A percentile compares a stretch with the other conserved stretches of the same genome.
These are phyloP conservation scores for Elaeagnus macrophylla DNA, from an alignment of 306 rosid species.

Conservation along the genomic window DNA sequence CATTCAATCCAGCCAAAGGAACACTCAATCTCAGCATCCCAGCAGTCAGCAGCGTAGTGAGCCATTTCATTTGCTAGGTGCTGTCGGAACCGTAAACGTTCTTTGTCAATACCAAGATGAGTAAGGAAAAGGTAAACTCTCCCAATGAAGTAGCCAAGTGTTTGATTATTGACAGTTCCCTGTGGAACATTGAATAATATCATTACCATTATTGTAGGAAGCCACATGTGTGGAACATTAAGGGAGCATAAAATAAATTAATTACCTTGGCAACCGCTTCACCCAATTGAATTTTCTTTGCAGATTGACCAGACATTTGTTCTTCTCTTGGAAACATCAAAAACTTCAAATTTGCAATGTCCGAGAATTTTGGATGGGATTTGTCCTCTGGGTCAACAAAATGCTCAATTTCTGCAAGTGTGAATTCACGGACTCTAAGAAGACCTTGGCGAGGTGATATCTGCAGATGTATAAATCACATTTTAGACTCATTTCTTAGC, in stretches of 20 bases:
- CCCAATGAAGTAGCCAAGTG: constrained; percentile 94
- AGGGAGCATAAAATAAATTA: neutral
- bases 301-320: constrained; percentile 76
- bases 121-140: constrained; percentile 93
- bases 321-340: constrained; percentile 86
- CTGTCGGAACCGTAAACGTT: constrained; percentile 77
- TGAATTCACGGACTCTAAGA: constrained; percentile 88
- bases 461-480: constrained; percentile 23
- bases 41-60: constrained; percentile 94
- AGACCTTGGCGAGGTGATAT: constrained; percentile 99
- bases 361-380: constrained; percentile 71
- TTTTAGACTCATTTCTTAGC: neutral
- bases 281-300: constrained; percentile 54
- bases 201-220: constrained; percentile 3
- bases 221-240: neutral
- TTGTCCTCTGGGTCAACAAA: constrained; percentile 93
- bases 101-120: constrained; percentile 59
- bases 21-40: constrained; percentile 97
- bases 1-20: constrained; percentile 98
- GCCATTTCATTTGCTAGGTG: constrained; percentile 99
- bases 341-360: constrained; percentile 70
- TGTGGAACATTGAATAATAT: constrained; percentile 11
- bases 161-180: constrained; percentile 86
- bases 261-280: constrained; percentile 78
- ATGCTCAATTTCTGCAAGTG: constrained; percentile 94